phyloP scores from a whole-genome alignment of 2,329 filamentous ascomycete species.

The Raffaelea ambrosiae region DNA sequence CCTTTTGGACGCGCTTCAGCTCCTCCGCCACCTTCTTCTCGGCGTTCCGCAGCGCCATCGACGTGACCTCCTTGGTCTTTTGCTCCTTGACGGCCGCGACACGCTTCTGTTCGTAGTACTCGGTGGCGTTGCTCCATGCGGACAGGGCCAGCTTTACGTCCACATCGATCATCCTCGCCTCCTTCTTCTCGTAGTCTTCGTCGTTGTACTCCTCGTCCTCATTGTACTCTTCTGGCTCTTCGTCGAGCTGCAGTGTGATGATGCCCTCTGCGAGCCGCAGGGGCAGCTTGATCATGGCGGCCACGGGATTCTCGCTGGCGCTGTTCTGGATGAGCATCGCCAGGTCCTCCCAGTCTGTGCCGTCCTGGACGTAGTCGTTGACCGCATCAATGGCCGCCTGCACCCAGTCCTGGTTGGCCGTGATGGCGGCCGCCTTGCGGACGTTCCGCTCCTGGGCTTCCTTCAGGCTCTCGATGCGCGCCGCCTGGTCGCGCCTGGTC shows the following conservation, averaged over 20 bases:
- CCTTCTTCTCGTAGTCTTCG: conserved; percentile 56
- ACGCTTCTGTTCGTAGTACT: conserved; percentile 88
- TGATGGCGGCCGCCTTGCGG: conserved; percentile 81
- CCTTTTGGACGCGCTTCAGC: conserved; percentile 78
- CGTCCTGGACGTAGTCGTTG: conserved; percentile 82
- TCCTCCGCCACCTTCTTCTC: conserved; percentile 83
- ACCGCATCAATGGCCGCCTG: conserved; percentile 90
- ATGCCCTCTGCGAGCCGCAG: conserved; percentile 86
- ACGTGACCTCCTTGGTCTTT: conserved; percentile 74
- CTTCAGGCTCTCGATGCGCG: conserved; percentile 76
- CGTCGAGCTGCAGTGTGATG: conserved; percentile 69
- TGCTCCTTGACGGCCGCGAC: conserved; percentile 78
- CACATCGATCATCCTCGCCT: conserved; percentile 53
- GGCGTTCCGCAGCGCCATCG: conserved; percentile 77
- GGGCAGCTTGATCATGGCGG: conserved; percentile 76
- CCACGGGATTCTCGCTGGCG: conserved; percentile 75
- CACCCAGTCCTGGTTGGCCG: conserved; percentile 83
- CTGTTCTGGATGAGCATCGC: conserved; percentile 82
- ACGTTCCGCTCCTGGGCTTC: conserved; percentile 74
- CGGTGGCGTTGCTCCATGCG: conserved; percentile 80
- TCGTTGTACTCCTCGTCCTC: conserved; percentile 35
- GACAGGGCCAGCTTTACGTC: conserved; percentile 79
- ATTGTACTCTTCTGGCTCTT: conserved; percentile 52
- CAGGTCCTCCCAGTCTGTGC: conserved; percentile 97
- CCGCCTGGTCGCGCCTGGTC: conserved; percentile 75